A percentile compares a stretch with the other conserved stretches of the same genome.
These are phyloP conservation scores for Herpomyces periplanetae DNA, from an alignment of 2,329 filamentous ascomycete genomes.

Conservation along the genomic window DNA sequence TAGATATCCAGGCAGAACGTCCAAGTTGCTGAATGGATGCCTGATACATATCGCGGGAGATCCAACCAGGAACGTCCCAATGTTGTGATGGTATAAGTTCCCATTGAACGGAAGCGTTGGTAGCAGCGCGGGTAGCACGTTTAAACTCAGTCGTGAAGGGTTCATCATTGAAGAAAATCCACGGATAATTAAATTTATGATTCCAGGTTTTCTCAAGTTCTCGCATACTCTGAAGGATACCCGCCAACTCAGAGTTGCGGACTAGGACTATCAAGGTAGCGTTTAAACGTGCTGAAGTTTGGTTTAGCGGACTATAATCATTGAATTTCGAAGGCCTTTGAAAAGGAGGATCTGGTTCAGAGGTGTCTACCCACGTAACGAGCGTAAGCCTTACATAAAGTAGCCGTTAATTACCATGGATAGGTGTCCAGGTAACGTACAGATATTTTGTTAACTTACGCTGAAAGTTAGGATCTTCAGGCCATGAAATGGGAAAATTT, in stretches of 20 bases:
- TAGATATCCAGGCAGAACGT: too few species aligned
- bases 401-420: too few species aligned
- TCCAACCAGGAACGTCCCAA: slow-evolving; percentile 71
- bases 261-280: slow-evolving; percentile 72
- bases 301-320: slow-evolving; percentile 35
- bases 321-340: too few species aligned
- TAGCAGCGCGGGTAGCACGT: slow-evolving; percentile 30
- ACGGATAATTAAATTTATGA: slow-evolving; percentile 94
- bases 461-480: too few species aligned
- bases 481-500: too few species aligned
- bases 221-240: slow-evolving; percentile 50
- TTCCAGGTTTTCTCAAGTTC: slow-evolving; percentile 92
- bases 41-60: slow-evolving; percentile 44
- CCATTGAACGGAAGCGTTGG: slow-evolving; percentile 64
- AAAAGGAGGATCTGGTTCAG: too few species aligned
- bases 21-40: slow-evolving; percentile 50
- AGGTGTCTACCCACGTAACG: too few species aligned
- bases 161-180: slow-evolving; percentile 94
- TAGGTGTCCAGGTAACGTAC: too few species aligned
- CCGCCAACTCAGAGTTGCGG: slow-evolving; percentile 50
- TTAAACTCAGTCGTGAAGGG: slow-evolving; percentile 86
- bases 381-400: too few species aligned
- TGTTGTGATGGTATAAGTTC: slow-evolving; percentile 75
- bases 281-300: slow-evolving; percentile 46
- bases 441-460: too few species aligned